phyloP scores from a whole-genome alignment of 768 basidiomycete species.

The Tylopilus rubrobrunneus region DNA sequence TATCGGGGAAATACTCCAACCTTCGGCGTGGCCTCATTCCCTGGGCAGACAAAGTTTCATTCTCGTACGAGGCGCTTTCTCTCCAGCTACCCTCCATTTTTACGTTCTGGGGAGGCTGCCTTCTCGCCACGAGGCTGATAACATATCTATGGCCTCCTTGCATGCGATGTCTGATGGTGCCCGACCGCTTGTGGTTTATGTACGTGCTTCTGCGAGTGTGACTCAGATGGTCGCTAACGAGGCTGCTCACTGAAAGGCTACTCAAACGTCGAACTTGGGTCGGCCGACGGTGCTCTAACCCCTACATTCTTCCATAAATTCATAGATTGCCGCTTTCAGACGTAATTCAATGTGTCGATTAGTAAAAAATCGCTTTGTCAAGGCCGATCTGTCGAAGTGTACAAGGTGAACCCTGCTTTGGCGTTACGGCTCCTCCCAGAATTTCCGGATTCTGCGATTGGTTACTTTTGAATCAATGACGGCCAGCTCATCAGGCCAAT shows the following conservation, averaged over 20 bases:
- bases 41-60: slow-evolving; percentile 25
- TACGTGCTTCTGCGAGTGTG: slow-evolving; percentile 2
- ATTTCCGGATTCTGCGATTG: too few species aligned
- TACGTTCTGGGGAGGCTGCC: not conserved
- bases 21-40: slow-evolving; percentile 32
- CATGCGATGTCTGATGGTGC: not conserved
- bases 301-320: not conserved
- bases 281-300: not conserved
- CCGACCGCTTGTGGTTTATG: slow-evolving; percentile 1
- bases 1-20: slow-evolving; percentile 8
- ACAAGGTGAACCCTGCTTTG: too few species aligned
- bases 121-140: slow-evolving; percentile 5
- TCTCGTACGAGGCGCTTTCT: slow-evolving; percentile 3
- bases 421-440: too few species aligned
- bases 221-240: not conserved
- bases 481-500: too few species aligned
- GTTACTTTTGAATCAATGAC: too few species aligned
- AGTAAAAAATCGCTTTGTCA: too few species aligned
- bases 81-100: not conserved
- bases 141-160: not conserved
- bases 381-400: too few species aligned
- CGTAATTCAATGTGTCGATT: too few species aligned
- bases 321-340: not conserved
- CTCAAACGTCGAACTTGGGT: not conserved
- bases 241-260: not conserved